Percentiles rank a stretch among this genome's conserved stretches.
Conservation (phyloP, 2,329 filamentous ascomycete species). For the Zalaria sp. region DNA sequence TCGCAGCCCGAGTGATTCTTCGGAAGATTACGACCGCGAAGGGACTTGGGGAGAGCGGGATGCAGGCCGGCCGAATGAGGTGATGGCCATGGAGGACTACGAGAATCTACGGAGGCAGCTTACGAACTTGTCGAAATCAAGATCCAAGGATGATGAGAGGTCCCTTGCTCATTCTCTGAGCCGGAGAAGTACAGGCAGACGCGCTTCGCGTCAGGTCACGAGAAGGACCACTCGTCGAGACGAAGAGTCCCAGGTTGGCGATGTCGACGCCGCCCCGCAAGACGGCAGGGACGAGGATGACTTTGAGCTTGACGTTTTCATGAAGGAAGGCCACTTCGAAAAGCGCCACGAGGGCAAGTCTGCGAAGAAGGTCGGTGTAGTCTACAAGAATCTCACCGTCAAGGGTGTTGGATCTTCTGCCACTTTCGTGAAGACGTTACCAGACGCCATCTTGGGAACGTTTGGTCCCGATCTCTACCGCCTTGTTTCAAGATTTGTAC, state of each 20-base stretch:
- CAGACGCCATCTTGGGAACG: slow-evolving; percentile 60
- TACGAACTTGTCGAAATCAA: slow-evolving; percentile 35
- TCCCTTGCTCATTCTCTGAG: slow-evolving; percentile 8
- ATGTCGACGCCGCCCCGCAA: slow-evolving; percentile 27
- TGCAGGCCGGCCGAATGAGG: slow-evolving; percentile 37
- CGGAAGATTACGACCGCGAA: slow-evolving; percentile 11
- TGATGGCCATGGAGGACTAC: slow-evolving; percentile 44
- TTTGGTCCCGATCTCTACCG: slow-evolving; percentile 69
- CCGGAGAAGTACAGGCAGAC: slow-evolving; percentile 13
- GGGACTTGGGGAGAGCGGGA: slow-evolving; percentile 52
- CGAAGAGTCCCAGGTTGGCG: slow-evolving; percentile 9
- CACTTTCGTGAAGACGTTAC: slow-evolving; percentile 57
- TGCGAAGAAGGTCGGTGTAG: slow-evolving; percentile 62
- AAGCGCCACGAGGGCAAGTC: slow-evolving; percentile 53
- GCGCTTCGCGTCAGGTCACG: slow-evolving; percentile 1
- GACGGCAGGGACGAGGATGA: slow-evolving; percentile 38
- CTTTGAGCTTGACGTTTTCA: slow-evolving; percentile 56
- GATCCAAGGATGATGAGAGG: slow-evolving; percentile 15
- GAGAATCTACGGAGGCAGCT: slow-evolving; percentile 43
- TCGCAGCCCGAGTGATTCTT: not conserved
- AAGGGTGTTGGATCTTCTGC: slow-evolving; percentile 54
- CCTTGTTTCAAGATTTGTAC: slow-evolving; percentile 41
- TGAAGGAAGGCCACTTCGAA: slow-evolving; percentile 63
- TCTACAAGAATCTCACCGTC: slow-evolving; percentile 64
- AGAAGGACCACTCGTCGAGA: slow-evolving; percentile 7